These are phyloP conservation scores for Neurospora sp. DNA, from an alignment of 495 filamentous ascomycete species.

Conservation along the genomic window DNA sequence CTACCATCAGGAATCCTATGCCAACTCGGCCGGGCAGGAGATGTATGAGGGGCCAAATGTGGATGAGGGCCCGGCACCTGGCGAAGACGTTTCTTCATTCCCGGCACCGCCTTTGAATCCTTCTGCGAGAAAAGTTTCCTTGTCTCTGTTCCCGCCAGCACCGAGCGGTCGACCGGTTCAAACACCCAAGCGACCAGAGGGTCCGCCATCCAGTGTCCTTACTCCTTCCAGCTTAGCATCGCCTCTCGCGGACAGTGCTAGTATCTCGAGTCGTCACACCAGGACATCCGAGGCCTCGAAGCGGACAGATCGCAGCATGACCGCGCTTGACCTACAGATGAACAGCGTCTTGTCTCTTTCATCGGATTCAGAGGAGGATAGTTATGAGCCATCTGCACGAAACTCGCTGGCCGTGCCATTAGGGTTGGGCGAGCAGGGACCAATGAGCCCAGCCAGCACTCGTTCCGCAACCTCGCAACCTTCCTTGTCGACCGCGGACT, in stretches of 20 bases:
- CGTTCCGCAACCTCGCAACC: conserved; percentile 17
- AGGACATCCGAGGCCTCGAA: conserved; percentile 39
- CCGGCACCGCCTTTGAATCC: conserved; percentile 5
- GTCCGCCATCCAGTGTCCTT: background rate
- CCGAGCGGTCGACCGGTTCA: background rate
- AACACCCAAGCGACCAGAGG: conserved; percentile 11
- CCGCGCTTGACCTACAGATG: conserved; percentile 34
- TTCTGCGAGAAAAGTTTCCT: conserved; percentile 2
- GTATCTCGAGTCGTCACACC: conserved; percentile 40
- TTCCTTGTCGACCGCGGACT: background rate
- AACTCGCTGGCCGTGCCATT: conserved; percentile 14
- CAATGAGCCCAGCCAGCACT: conserved; percentile 18
- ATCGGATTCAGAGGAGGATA: conserved; percentile 37
- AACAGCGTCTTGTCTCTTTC: conserved; percentile 40
- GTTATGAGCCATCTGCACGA: conserved; percentile 17
- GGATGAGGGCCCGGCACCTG: background rate
- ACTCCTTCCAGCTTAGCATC: conserved; percentile 14
- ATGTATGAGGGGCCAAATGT: conserved; percentile 1
- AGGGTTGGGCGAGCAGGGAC: conserved; percentile 16
- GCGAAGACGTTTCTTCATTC: conserved; percentile 2
- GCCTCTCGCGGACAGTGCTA: conserved; percentile 28
- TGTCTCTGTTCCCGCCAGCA: conserved; percentile 12
- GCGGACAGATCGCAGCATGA: conserved; percentile 30
- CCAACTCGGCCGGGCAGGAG: conserved; percentile 27
- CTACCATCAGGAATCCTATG: conserved; percentile 41